Conservation (phyloP, 176 grass and related monocot species). For the Raddia guianensis region DNA sequence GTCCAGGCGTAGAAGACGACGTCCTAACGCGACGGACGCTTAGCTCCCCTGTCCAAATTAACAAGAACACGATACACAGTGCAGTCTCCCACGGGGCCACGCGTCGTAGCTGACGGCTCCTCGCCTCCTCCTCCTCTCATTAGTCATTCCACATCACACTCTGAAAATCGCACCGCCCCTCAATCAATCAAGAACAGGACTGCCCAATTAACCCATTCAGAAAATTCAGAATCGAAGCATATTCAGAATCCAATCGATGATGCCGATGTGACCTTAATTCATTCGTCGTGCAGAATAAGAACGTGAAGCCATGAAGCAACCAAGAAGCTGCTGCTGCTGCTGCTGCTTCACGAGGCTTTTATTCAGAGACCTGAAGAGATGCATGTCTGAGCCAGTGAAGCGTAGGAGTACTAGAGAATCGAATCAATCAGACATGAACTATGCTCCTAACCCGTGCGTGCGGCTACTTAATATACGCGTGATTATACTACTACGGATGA, state of each 20-base stretch:
- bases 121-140: not conserved
- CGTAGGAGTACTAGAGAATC: not conserved
- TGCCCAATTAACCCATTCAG: not conserved
- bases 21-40: conserved; percentile 39
- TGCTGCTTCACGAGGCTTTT: conserved; percentile 32
- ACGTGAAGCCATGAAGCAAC: conserved; percentile 35
- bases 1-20: conserved; percentile 48
- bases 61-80: conserved; percentile 22
- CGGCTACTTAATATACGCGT: conserved; percentile 7
- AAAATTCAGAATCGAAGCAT: not conserved
- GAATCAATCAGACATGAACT: conserved; percentile 35
- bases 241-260: conserved; percentile 7
- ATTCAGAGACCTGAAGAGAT: not conserved
- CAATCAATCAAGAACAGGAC: conserved; percentile 7
- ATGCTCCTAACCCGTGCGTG: conserved; percentile 42
- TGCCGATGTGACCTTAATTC: conserved; percentile 9
- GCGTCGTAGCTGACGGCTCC: conserved; percentile 10
- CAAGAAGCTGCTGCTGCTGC: conserved; percentile 18
- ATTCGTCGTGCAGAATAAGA: not conserved
- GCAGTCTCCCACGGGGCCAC: conserved; percentile 35
- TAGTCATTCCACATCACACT: conserved; percentile 31
- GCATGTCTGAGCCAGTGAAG: not conserved
- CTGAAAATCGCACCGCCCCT: not conserved
- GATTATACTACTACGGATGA: not conserved
- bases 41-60: conserved; percentile 39